Base-by-base conservation (phyloP, 2,329 filamentous ascomycete species). In the Colletotrichum lupini region DNA sequence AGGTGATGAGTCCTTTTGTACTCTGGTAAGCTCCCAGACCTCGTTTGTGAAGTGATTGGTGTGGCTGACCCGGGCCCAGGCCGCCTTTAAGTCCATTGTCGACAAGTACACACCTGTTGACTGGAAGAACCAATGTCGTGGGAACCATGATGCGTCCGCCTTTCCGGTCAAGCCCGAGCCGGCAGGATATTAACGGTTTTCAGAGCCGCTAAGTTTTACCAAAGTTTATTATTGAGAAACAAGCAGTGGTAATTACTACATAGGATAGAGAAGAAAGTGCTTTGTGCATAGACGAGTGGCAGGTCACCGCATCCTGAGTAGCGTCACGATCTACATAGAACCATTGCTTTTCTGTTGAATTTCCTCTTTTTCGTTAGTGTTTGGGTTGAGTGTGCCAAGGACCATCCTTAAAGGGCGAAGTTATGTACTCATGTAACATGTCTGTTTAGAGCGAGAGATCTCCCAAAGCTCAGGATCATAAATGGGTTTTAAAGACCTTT, bases 1-100 rank as follows among this genome's bases (percentile, higher is more conserved):
- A 1, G 95, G 95, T 1, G 94, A 98, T 77, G 92, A 95, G 77
- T 94, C 91, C 30, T 96, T 98, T 79, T 99, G 97, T 83, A 98
- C 96, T 0, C 83, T 99, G 78, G 92, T 94, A 85, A 82, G 90
- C 83, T 42, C 9, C 37, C 30, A 26, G 24, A 24, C 59, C 35
- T 16, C 14, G 30, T 11, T 24, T 35, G 11, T 60, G 16, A 35
- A 26, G 19, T 37, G 11, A 14, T 19, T 35, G 8, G n/a, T 19
- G 12, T n/a, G 55, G n/a, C 35, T 61, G 46, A 53, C 52, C 28
- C 59, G 55, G 57, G 7, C 57, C 32, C 74, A 94, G 92, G 91
- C 93, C 69, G 95, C 96, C 0, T 99, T 99, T 87, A 98, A 98
- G 83, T 86, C 90, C 64, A 94, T 98, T 68, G 95, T 97, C 2